Percentiles rank a stretch among this genome's conserved stretches.
Evolutionary conservation across 2,329 filamentous ascomycete genomes (phyloP).

Genomic region (Aspergillaceae sp.): DNA sequence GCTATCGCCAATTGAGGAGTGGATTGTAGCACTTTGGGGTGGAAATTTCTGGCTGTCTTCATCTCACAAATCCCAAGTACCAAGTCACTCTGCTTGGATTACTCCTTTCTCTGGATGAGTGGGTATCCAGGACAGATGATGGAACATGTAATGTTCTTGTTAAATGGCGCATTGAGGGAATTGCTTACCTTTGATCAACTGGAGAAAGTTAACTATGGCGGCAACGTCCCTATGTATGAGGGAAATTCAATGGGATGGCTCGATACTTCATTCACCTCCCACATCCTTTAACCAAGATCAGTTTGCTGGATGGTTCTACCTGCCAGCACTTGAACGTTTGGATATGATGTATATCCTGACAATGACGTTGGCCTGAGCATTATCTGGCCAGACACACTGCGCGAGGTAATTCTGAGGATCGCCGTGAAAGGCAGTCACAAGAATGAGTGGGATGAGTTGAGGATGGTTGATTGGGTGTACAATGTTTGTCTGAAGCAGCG

Average conservation of each 20-base stretch:
- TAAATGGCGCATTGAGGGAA: neutral
- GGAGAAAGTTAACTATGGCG: neutral
- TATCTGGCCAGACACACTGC: neutral
- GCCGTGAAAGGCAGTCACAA: neutral
- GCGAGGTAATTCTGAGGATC: neutral
- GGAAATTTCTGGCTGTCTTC: neutral
- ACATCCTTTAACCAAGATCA: neutral
- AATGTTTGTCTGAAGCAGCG: neutral
- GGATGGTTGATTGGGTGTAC: neutral
- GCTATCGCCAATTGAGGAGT: neutral
- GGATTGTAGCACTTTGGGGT: neutral
- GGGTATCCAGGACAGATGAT: neutral
- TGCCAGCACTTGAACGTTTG: neutral
- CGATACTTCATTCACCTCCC: neutral
- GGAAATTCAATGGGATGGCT: neutral
- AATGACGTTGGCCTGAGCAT: neutral
- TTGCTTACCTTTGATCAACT: neutral
- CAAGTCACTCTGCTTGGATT: neutral
- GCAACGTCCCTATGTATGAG: neutral
- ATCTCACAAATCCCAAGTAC: neutral
- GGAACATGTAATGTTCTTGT: neutral
- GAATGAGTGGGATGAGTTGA: neutral
- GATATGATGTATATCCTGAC: neutral
- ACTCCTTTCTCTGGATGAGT: neutral
- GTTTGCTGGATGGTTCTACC: neutral